These are phyloP conservation scores for Spathaspora hagerdaliae DNA, from an alignment of 805 yeast genomes.

Conservation along the genomic window DNA sequence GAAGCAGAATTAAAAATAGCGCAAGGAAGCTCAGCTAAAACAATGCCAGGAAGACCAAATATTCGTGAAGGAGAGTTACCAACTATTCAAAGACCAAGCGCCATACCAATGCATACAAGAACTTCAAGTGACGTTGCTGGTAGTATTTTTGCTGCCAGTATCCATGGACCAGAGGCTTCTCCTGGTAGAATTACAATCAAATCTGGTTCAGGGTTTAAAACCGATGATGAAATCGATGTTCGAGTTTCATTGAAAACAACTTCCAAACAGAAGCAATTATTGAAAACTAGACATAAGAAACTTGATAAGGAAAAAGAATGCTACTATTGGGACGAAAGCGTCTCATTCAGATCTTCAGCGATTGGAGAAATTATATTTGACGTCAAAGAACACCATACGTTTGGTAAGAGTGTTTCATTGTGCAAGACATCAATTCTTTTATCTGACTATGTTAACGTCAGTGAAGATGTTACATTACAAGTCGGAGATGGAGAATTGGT, in stretches of 20 bases:
- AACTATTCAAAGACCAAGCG: no score
- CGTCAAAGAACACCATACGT: conserved; percentile 62
- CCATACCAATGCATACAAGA: conserved; percentile 9
- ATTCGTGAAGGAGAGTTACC: no score
- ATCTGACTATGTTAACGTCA: conserved; percentile 44
- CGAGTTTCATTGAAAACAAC: conserved; percentile 48
- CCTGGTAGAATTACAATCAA: conserved; percentile 56
- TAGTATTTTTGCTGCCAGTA: conserved; percentile 32
- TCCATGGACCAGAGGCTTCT: conserved; percentile 31
- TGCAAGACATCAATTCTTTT: conserved; percentile 56
- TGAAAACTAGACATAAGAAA: conserved; percentile 60
- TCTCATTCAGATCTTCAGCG: conserved; percentile 62
- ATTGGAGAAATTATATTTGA: conserved; percentile 58
- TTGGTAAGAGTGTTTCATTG: conserved; percentile 66
- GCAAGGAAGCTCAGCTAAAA: no score
- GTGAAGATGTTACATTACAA: conserved; percentile 34
- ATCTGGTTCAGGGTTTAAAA: conserved; percentile 41
- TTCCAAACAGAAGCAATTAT: conserved; percentile 52
- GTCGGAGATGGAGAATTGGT: conserved; percentile 39
- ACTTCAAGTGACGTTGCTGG: conserved; percentile 24
- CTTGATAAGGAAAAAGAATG: conserved; percentile 37
- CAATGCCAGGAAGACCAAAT: no score
- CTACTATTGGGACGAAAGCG: conserved; percentile 58
- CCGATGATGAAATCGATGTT: conserved; percentile 39
- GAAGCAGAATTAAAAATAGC: no score